Conservation (phyloP, 208 protist genomes). For the Crithidia brevicula region DNA sequence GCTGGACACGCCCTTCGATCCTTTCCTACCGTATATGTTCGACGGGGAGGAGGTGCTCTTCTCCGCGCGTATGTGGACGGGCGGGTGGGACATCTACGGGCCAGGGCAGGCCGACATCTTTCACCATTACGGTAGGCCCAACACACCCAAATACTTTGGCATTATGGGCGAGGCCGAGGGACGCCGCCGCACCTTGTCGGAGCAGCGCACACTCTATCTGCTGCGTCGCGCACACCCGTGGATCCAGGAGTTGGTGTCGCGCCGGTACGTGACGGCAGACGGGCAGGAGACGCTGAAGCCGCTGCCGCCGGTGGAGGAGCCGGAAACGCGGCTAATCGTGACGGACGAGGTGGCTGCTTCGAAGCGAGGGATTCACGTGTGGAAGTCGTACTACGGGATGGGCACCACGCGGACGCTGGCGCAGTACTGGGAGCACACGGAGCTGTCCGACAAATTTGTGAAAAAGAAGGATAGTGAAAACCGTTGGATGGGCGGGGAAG, state of each 20-base stretch:
- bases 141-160: constrained; percentile 56
- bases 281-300: constrained; percentile 19
- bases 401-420: constrained; percentile 50
- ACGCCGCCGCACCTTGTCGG: constrained; percentile 16
- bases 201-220: constrained; percentile 59
- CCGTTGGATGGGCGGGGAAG: constrained; percentile 58
- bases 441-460: constrained; percentile 71
- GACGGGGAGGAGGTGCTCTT: constrained; percentile 94
- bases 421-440: constrained; percentile 68
- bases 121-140: constrained; percentile 76
- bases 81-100: constrained; percentile 87
- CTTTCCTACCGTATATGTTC: constrained; percentile 93
- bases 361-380: constrained; percentile 32
- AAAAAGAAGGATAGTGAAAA: constrained; percentile 60
- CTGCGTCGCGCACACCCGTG: constrained; percentile 52
- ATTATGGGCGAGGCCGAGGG: constrained; percentile 17
- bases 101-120: constrained; percentile 73
- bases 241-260: constrained; percentile 36
- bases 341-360: constrained; percentile 37
- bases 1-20: constrained; percentile 91
- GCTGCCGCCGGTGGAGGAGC: constrained; percentile 28
- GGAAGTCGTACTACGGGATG: constrained; percentile 60
- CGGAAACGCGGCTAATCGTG: constrained; percentile 47
- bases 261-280: constrained; percentile 13
- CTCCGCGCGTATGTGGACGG: constrained; percentile 85